phyloP scores from a whole-genome alignment of 2,329 filamentous ascomycete genomes.

The Pestalotiopsis sp. region DNA sequence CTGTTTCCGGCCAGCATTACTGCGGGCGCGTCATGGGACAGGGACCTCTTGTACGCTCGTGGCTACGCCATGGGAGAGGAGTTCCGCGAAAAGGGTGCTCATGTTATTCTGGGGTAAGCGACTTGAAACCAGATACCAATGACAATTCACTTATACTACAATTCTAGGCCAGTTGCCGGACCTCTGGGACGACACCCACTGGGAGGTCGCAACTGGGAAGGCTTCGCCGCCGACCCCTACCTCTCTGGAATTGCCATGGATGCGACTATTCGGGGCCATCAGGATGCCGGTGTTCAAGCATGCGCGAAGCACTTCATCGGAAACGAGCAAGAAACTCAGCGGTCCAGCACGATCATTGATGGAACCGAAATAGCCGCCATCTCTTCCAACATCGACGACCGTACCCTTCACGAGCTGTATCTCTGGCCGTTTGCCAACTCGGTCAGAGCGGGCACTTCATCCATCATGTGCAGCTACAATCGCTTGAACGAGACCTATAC shows the following conservation, averaged over 20 bases:
- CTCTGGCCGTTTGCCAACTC: conserved; percentile 59
- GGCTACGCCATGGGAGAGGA: conserved; percentile 55
- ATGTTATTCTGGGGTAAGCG: conserved; percentile 57
- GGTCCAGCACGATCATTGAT: conserved; percentile 51
- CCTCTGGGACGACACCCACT: conserved; percentile 53
- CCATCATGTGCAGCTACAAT: conserved; percentile 49
- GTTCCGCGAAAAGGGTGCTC: conserved; percentile 72
- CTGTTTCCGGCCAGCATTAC: conserved; percentile 72
- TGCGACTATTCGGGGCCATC: conserved; percentile 50
- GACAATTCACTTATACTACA: background rate
- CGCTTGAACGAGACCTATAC: conserved; percentile 50
- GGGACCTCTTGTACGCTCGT: conserved; percentile 55
- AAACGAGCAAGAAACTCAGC: conserved; percentile 70
- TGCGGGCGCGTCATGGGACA: conserved; percentile 72
- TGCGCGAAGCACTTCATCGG: conserved; percentile 58
- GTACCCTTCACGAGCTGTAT: conserved; percentile 59
- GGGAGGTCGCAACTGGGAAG: conserved; percentile 58
- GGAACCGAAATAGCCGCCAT: conserved; percentile 55
- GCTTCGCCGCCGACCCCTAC: conserved; percentile 55
- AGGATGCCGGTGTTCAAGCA: conserved; percentile 33
- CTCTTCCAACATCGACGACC: conserved; percentile 52
- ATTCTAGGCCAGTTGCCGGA: conserved; percentile 54
- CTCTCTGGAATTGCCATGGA: conserved; percentile 51
- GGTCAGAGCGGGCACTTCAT: conserved; percentile 29
- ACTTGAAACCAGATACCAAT: background rate